Percentiles rank a stretch among this genome's conserved stretches.
Evolutionary conservation across 1,284 basidiomycete species (phyloP).

Genomic region (Kalmanozyma brasiliensis): DNA sequence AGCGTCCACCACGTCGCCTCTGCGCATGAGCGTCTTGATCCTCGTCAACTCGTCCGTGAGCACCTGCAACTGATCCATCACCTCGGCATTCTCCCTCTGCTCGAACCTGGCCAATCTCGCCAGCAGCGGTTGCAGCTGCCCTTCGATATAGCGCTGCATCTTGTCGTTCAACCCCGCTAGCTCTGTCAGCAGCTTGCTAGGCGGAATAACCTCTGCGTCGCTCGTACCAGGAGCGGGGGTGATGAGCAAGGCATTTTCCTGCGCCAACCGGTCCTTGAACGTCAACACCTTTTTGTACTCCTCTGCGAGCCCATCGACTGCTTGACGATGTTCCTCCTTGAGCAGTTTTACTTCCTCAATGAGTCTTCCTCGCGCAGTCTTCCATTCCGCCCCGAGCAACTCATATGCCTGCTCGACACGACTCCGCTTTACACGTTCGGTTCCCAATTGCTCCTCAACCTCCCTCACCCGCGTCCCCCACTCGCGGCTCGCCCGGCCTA

Average conservation of each 20-base stretch:
- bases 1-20: conserved; percentile 27
- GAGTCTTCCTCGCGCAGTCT: conserved; percentile 37
- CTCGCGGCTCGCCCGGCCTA: conserved; percentile 56
- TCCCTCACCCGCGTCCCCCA: conserved; percentile 60
- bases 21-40: conserved; percentile 41
- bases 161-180: conserved; percentile 2
- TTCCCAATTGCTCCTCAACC: conserved; percentile 55
- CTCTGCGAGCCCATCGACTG: conserved; percentile 14
- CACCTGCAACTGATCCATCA: conserved; percentile 9
- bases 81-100: conserved; percentile 15
- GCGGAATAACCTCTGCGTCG: neutral
- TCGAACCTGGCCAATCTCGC: conserved; percentile 13
- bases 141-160: conserved; percentile 9
- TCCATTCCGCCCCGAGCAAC: conserved; percentile 46
- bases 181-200: conserved; percentile 8
- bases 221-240: neutral
- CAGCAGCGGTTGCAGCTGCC: conserved; percentile 23
- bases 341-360: conserved; percentile 45
- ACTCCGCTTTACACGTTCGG: conserved; percentile 44
- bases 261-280: conserved; percentile 23
- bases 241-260: conserved; percentile 7
- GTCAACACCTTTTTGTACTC: conserved; percentile 23
- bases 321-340: conserved; percentile 5
- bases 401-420: conserved; percentile 56
- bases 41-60: conserved; percentile 38